A percentile compares a stretch with the other conserved stretches of the same genome.
These are phyloP conservation scores for Poa pratensis DNA, from an alignment of 176 grass and related monocot genomes.

Conservation along the genomic window DNA sequence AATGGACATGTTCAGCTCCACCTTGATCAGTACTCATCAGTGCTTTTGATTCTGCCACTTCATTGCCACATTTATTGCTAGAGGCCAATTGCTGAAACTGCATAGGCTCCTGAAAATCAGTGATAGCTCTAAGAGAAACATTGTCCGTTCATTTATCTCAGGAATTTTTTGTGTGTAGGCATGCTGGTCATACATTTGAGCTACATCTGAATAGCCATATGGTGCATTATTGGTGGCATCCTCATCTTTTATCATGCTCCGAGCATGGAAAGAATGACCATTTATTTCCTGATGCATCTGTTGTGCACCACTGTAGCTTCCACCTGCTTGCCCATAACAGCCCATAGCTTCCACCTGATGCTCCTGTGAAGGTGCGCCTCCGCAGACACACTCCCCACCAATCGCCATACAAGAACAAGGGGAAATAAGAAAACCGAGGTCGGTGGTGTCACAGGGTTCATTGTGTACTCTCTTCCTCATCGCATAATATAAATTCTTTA, in stretches of 20 bases:
- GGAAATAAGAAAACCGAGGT: constrained; percentile 59
- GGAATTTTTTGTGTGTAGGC: constrained; percentile 44
- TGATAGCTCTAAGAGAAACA: constrained; percentile 48
- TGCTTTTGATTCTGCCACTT: constrained; percentile 47
- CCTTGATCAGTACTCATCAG: constrained; percentile 43
- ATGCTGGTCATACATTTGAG: constrained; percentile 56
- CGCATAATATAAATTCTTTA: constrained; percentile 63
- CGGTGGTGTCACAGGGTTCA: constrained; percentile 44
- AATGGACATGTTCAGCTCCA: constrained; percentile 44
- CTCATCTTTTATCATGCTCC: constrained; percentile 40
- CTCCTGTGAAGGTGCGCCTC: constrained; percentile 33
- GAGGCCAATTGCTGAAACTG: constrained; percentile 48
- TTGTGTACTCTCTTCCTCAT: constrained; percentile 61
- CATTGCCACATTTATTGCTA: constrained; percentile 47
- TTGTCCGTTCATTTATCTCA: constrained; percentile 42
- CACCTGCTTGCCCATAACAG: constrained; percentile 45
- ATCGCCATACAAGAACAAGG: constrained; percentile 45
- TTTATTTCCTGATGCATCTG: constrained; percentile 49
- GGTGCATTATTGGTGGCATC: constrained; percentile 32
- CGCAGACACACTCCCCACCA: constrained; percentile 45
- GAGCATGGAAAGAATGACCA: constrained; percentile 53
- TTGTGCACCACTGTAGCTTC: constrained; percentile 42
- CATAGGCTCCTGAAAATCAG: constrained; percentile 52
- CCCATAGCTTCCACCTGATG: constrained; percentile 44
- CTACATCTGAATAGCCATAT: constrained; percentile 55